phyloP scores from a whole-genome alignment of 352 stramenopile genomes.

The Globisporangium recalcitrans region DNA sequence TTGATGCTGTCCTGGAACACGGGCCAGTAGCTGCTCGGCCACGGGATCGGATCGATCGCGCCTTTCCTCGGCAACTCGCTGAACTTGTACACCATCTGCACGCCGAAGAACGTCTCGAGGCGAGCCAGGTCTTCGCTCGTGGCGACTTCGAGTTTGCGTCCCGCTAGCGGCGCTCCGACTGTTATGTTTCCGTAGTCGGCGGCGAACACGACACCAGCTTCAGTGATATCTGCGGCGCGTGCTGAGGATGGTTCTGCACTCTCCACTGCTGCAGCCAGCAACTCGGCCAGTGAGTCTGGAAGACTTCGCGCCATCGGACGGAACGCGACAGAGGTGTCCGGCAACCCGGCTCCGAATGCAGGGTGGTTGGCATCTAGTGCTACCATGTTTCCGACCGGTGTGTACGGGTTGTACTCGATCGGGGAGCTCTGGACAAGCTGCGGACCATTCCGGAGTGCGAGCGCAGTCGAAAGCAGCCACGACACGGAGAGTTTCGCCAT shows the following conservation, averaged over 20 bases:
- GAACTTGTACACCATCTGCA: constrained; percentile 32
- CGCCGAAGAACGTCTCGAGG: constrained; percentile 40
- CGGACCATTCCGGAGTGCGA: background rate
- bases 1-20: constrained; percentile 59
- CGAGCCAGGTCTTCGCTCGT: constrained; percentile 36
- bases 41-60: constrained; percentile 34
- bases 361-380: constrained; percentile 12
- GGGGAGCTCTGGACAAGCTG: background rate
- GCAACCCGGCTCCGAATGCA: constrained; percentile 5
- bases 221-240: background rate
- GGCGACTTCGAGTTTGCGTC: constrained; percentile 8
- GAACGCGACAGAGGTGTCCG: background rate
- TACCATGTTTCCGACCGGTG: constrained; percentile 6
- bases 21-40: constrained; percentile 65
- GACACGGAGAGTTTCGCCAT: background rate
- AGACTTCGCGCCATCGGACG: constrained; percentile 8
- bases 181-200: constrained; percentile 5
- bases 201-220: background rate
- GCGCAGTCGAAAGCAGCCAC: background rate
- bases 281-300: constrained; percentile 11
- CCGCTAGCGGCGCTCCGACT: background rate
- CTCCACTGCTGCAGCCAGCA: constrained; percentile 5
- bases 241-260: background rate
- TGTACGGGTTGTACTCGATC: constrained; percentile 14
- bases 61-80: constrained; percentile 35